Percentiles rank a stretch among this genome's conserved stretches.
phyloP scores from a whole-genome alignment of 2,329 filamentous ascomycete genomes.

The Talaromyces verruculosus region DNA sequence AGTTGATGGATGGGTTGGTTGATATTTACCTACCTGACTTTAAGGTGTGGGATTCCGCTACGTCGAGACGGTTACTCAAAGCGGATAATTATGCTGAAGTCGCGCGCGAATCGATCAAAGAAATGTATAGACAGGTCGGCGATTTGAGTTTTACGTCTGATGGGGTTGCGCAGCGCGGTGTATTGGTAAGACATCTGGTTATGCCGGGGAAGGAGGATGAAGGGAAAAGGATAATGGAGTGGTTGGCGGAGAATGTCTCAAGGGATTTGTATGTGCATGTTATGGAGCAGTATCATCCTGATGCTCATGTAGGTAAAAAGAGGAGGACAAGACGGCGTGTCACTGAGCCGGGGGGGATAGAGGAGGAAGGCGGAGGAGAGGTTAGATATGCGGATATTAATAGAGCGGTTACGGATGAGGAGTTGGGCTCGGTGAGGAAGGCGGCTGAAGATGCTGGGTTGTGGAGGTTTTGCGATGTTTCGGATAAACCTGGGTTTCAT shows the following conservation, averaged over 20 bases:
- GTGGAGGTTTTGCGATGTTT: constrained; percentile 73
- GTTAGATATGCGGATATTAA: constrained; percentile 77
- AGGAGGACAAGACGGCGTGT: constrained; percentile 41
- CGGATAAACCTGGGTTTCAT: constrained; percentile 58
- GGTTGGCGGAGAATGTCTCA: constrained; percentile 71
- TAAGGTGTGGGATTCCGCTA: constrained; percentile 71
- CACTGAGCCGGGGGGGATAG: constrained; percentile 31
- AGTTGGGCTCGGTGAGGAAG: constrained; percentile 64
- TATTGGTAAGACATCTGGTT: constrained; percentile 75
- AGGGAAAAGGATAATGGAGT: constrained; percentile 70
- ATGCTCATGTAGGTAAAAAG: constrained; percentile 76
- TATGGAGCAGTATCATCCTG: constrained; percentile 84
- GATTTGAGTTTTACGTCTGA: constrained; percentile 80
- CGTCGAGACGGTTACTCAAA: constrained; percentile 72
- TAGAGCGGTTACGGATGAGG: constrained; percentile 63
- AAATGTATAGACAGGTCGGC: constrained; percentile 79
- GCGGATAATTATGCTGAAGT: constrained; percentile 71
- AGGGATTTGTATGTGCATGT: constrained; percentile 77
- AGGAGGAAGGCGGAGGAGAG: background rate
- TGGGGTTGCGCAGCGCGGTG: constrained; percentile 74
- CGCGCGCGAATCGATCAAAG: constrained; percentile 73
- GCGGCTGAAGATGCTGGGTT: constrained; percentile 71
- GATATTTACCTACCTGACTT: constrained; percentile 90
- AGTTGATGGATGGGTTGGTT: constrained; percentile 73
- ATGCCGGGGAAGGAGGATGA: constrained; percentile 81